These are phyloP conservation scores for Ambrosia hybrid DNA, from an alignment of 140 eudicot species.

Conservation along the genomic window DNA sequence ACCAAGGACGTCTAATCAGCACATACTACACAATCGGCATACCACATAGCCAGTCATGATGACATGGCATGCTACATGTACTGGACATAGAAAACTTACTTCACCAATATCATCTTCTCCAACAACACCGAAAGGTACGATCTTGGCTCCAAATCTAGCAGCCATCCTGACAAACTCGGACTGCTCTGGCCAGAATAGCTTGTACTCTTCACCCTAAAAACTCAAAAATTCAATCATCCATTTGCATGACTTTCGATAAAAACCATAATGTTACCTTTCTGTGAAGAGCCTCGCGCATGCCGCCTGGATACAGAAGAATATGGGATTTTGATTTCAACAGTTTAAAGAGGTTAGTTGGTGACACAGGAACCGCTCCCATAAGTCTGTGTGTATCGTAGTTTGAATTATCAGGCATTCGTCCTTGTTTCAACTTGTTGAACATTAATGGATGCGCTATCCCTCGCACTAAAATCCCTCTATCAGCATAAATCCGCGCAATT, in stretches of 20 bases:
- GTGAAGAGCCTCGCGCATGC: slow-evolving; percentile 92
- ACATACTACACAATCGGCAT: too few species aligned
- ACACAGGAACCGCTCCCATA: slow-evolving; percentile 96
- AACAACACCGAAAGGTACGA: slow-evolving; percentile 83
- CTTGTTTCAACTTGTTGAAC: slow-evolving; percentile 51
- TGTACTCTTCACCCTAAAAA: slow-evolving; percentile 87
- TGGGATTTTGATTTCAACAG: slow-evolving; percentile 65
- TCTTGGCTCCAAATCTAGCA: slow-evolving; percentile 92
- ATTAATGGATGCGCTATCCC: slow-evolving; percentile 81
- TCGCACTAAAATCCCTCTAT: slow-evolving; percentile 59
- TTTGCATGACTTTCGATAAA: slow-evolving; percentile 2
- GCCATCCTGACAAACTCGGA: slow-evolving; percentile 96
- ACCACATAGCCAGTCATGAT: too few species aligned
- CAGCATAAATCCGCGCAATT: slow-evolving; percentile 43
- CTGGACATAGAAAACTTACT: slow-evolving; percentile 5
- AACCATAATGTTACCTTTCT: slow-evolving; percentile 49
- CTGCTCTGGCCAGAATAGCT: slow-evolving; percentile 84
- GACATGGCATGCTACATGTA: too few species aligned
- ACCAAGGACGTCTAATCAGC: too few species aligned
- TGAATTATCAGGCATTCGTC: slow-evolving; percentile 51
- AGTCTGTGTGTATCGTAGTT: slow-evolving; percentile 50
- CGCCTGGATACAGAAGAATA: slow-evolving; percentile 86
- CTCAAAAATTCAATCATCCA: slow-evolving; percentile 1
- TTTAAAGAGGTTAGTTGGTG: slow-evolving; percentile 65
- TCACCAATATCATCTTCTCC: slow-evolving; percentile 93